Base-by-base conservation (phyloP, 2,329 filamentous ascomycete genomes). In the Exophiala viscosa region DNA sequence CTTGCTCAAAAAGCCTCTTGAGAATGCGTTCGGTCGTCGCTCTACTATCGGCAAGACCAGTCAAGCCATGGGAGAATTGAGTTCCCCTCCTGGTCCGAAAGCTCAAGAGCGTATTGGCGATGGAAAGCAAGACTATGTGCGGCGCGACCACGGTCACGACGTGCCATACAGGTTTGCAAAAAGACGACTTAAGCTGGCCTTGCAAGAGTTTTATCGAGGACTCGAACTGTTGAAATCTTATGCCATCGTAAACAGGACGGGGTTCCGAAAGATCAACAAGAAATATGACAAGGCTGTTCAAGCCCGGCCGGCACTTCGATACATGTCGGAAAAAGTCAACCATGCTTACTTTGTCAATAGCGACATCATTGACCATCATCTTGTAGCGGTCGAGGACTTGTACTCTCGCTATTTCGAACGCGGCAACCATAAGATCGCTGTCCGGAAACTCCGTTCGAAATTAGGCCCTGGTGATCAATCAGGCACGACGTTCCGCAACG, bases 221-320 rank as follows among this genome's bases (percentile, higher is more conserved):
- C 77, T 99, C 11, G 93, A 99, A 67, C 75, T 97, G 41, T 78
- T 99, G 54, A 97, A 96, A 72, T 88, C 89, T 0, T 99, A 95
- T 64, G 86, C 90, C 1, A 74, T 95, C 17, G 77, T 96, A 11
- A 99, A 99, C 68, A 82, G 90, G 44, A 96, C 90, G 0, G 93
- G 90, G 0, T 97, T 97, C 66, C 85, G 91, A 31, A 99, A 99
- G 70, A 90, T 99, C 66, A 96, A 95, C 72, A 99, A 99, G 70
- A 99, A 99, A 71, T 97, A 95, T 67, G 91, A 97, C 76, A 99
- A 97, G 73, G 83, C 87, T 2, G 83, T 90, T 51, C 83, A 90
- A 62, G 86, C 90, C 36, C 81, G 86, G 9, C 89, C 89, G 0
- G 80, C 86, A 0, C 80, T 87, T 65, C 82, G 86, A 23, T 97